A percentile compares a stretch with the other conserved stretches of the same genome.
Evolutionary conservation across 176 grass and related monocot genomes (phyloP).

Genomic region (Miscanthus lutarioriparius): DNA sequence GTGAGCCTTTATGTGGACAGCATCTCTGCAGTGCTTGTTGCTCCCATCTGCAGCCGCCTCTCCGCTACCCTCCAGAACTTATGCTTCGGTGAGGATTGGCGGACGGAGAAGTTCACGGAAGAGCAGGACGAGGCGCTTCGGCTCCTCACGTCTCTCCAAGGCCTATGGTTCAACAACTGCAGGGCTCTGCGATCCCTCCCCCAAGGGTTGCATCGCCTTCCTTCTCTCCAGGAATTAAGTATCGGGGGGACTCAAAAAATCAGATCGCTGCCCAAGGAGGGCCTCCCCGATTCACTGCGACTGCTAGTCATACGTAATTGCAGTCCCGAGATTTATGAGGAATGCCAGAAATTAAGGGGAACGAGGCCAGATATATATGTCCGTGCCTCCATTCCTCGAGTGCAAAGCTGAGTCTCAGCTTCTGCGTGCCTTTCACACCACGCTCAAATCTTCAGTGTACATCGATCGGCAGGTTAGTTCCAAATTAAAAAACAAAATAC

Average conservation of each 20-base stretch:
- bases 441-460: too few species aligned
- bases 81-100: accelerated
- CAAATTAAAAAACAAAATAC: too few species aligned
- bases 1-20: accelerated
- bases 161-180: accelerated
- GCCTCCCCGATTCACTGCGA: background rate
- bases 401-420: too few species aligned
- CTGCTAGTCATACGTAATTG: accelerated
- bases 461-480: too few species aligned
- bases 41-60: background rate
- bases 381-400: too few species aligned
- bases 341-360: background rate
- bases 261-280: background rate
- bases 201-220: background rate
- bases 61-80: background rate
- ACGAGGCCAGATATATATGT: background rate
- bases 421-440: too few species aligned
- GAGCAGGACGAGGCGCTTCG: background rate
- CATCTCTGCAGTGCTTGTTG: background rate
- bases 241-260: background rate
- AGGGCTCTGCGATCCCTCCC: background rate
- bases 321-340: background rate
- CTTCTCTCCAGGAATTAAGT: background rate
- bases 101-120: background rate
- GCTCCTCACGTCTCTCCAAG: background rate